phyloP scores from a whole-genome alignment of 306 rosid genomes.

The Trifolium fragiferum region DNA sequence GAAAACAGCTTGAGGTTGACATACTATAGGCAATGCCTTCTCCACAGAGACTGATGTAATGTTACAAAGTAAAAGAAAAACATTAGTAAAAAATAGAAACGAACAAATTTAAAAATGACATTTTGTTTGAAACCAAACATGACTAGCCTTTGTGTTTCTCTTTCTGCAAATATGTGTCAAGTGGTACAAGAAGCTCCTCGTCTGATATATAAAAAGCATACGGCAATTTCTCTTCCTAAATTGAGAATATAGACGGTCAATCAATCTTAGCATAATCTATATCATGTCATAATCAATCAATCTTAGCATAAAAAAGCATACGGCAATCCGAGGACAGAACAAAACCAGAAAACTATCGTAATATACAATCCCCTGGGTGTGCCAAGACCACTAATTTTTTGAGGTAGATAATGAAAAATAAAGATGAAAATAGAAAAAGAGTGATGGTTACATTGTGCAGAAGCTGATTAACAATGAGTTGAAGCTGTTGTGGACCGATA shows the following conservation, averaged over 20 bases:
- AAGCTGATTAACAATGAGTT: conserved; percentile 78
- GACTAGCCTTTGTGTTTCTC: conserved; percentile 75
- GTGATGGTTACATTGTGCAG: conserved; percentile 49
- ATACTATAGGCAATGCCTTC: conserved; percentile 87
- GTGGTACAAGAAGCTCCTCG: conserved; percentile 77
- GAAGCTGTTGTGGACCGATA: conserved; percentile 74
- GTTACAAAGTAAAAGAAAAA: neutral
- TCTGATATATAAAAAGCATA: conserved; percentile 82
- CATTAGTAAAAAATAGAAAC: neutral
- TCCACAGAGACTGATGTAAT: conserved; percentile 81
- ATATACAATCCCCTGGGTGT: too few relatives aligned
- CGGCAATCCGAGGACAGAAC: too few relatives aligned
- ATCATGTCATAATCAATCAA: too few relatives aligned
- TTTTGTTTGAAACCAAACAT: conserved; percentile 5
- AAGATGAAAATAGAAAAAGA: too few relatives aligned
- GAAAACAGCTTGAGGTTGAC: conserved; percentile 94
- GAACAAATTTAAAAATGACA: neutral
- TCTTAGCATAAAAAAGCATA: too few relatives aligned
- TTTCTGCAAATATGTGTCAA: conserved; percentile 80
- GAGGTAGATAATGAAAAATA: too few relatives aligned
- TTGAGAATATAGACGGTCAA: conserved; percentile 4
- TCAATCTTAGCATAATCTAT: neutral
- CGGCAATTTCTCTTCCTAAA: conserved; percentile 89
- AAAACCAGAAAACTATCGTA: too few relatives aligned
- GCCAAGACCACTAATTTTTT: too few relatives aligned